These are phyloP conservation scores for Nitzschia putrida DNA, from an alignment of 108 stramenopile species.

Conservation along the genomic window DNA sequence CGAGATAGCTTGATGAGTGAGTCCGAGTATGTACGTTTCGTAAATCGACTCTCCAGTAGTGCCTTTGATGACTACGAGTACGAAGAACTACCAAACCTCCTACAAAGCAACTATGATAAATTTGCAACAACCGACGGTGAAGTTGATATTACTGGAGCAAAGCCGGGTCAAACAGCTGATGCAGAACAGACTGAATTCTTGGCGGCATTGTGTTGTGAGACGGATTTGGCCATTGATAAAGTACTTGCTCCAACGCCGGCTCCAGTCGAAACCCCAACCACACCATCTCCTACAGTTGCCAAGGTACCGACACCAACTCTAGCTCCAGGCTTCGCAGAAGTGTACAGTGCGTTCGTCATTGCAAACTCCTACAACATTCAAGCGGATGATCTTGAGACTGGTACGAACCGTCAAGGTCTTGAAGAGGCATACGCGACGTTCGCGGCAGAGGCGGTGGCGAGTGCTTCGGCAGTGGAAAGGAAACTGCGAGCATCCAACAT, in stretches of 20 bases:
- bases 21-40: slow-evolving; percentile 38
- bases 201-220: slow-evolving; percentile 36
- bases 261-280: slow-evolving; percentile 3
- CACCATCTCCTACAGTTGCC: slow-evolving; percentile 3
- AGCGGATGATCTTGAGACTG: slow-evolving; percentile 20
- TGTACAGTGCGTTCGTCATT: slow-evolving; percentile 45
- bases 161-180: slow-evolving; percentile 22
- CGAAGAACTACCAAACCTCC: slow-evolving; percentile 18
- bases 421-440: slow-evolving; percentile 37
- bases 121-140: slow-evolving; percentile 24
- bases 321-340: slow-evolving; percentile 28
- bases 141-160: slow-evolving; percentile 38
- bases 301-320: slow-evolving; percentile 18
- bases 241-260: background rate
- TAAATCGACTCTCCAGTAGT: slow-evolving; percentile 31
- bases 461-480: background rate
- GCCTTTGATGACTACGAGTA: slow-evolving; percentile 22
- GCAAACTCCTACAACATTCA: slow-evolving; percentile 20
- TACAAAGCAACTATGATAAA: slow-evolving; percentile 15
- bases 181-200: slow-evolving; percentile 30
- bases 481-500: background rate
- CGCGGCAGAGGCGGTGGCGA: slow-evolving; percentile 7
- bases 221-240: slow-evolving; percentile 17
- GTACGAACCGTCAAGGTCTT: slow-evolving; percentile 33
- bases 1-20: slow-evolving; percentile 31